Evolutionary conservation across 1,284 basidiomycete genomes (phyloP), one percentile per base, ranked within the genome.

Genomic region (Moniliella sp.): DNA sequence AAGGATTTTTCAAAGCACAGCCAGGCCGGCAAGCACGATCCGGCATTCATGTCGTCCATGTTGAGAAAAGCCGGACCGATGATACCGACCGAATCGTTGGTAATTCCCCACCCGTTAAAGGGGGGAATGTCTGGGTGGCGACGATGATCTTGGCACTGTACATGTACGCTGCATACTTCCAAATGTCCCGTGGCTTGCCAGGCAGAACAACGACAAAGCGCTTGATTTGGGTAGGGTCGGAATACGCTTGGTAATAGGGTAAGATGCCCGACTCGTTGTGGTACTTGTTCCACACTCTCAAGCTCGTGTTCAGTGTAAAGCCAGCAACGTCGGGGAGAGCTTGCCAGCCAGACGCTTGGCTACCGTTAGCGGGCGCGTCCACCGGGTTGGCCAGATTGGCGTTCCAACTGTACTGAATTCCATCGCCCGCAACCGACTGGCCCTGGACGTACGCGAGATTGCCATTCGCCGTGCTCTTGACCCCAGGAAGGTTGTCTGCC

Each of bases 111-210:
- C n/a, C n/a, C n/a, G n/a, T n/a, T n/a, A n/a, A n/a, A n/a, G n/a
- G n/a, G n/a, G n/a, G n/a, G n/a, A n/a, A n/a, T n/a, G n/a, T n/a
- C n/a, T n/a, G n/a, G n/a, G n/a, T n/a, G n/a, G n/a, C n/a, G n/a
- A n/a, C n/a, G n/a, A n/a, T n/a, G n/a, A n/a, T n/a, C n/a, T n/a
- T n/a, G n/a, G n/a, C n/a, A n/a, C n/a, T n/a, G n/a, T n/a, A n/a
- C n/a, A n/a, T n/a, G n/a, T n/a, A n/a, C n/a, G n/a, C n/a, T n/a
- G n/a, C n/a, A n/a, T n/a, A n/a, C n/a, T n/a, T n/a, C 54, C 54
- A 59, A 15, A 39, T 45, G 30, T 59, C 50, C 8, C 53, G 28
- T 12, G 50, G 43, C 28, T 51, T 55, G 13, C 56, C 54, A 0
- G 54, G 50, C 36, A 44, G 37, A 29, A 50, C 33, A 36, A 59